Evolutionary conservation across 2,329 filamentous ascomycete species (phyloP).

Genomic region (Diaporthe humulicola): DNA sequence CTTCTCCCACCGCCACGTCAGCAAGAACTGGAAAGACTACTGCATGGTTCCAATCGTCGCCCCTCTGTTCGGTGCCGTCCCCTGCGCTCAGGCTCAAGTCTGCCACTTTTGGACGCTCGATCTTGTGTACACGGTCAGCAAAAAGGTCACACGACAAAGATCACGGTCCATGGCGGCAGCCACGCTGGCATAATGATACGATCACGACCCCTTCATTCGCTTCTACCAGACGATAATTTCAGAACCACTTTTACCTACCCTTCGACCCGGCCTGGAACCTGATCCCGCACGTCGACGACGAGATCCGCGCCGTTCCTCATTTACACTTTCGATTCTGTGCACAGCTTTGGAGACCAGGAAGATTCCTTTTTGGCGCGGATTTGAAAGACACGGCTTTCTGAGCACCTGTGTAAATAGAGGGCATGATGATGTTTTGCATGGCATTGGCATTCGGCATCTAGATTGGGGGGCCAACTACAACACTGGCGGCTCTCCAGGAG

Average conservation of each 20-base stretch:
- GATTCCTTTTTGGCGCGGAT: conserved; percentile 37
- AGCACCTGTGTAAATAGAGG: conserved; percentile 61
- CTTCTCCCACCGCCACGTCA: conserved; percentile 71
- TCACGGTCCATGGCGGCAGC: conserved; percentile 56
- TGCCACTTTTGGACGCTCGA: conserved; percentile 79
- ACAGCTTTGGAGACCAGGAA: conserved; percentile 39
- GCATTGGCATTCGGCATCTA: conserved; percentile 63
- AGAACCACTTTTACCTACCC: conserved; percentile 15
- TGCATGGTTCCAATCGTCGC: conserved; percentile 76
- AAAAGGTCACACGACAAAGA: conserved; percentile 72
- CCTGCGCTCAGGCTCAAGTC: conserved; percentile 76
- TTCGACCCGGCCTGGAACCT: conserved; percentile 38
- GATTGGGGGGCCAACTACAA: conserved; percentile 53
- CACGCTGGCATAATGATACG: conserved; percentile 40
- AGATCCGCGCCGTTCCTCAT: conserved; percentile 32
- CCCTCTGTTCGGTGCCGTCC: conserved; percentile 76
- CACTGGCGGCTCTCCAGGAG: conserved; percentile 55
- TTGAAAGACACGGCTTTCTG: conserved; percentile 49
- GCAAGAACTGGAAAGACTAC: conserved; percentile 72
- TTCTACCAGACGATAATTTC: conserved; percentile 37
- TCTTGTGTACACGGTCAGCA: conserved; percentile 79
- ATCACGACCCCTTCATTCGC: conserved; percentile 36
- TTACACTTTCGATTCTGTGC: conserved; percentile 41
- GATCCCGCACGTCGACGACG: conserved; percentile 33
- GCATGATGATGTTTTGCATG: conserved; percentile 64